Evolutionary conservation across 148 eudicot genomes (phyloP).

Genomic region (Arbutus unedo): DNA sequence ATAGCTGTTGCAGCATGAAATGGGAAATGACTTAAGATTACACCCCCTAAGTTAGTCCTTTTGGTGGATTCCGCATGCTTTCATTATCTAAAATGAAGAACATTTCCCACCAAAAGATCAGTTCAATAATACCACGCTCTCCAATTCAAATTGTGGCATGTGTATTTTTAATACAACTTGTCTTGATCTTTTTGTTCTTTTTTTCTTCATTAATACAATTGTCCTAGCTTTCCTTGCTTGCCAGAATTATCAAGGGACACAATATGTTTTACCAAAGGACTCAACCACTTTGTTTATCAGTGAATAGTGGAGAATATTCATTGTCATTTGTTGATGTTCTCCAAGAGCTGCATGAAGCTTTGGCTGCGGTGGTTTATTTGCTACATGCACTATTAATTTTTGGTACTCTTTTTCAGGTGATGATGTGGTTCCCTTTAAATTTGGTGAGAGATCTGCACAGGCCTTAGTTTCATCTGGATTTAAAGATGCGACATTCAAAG

Average conservation of each 20-base stretch:
- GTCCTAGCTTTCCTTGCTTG: neutral
- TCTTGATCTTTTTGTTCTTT: no score
- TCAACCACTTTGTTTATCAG: neutral
- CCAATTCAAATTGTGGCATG: no score
- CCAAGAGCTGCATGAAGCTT: neutral
- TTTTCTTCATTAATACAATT: neutral
- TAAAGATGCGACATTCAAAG: slow-evolving; percentile 62
- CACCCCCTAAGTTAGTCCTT: neutral
- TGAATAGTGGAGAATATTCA: neutral
- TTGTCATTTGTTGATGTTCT: neutral
- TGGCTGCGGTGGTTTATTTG: neutral
- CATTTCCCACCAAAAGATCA: no score
- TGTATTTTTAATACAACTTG: no score
- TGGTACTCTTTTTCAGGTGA: slow-evolving; percentile 49
- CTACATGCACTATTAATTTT: slow-evolving; percentile 4
- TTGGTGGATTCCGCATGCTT: neutral
- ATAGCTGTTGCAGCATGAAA: slow-evolving; percentile 1
- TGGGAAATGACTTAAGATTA: neutral
- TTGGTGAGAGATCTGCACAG: slow-evolving; percentile 73
- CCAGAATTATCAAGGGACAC: no score
- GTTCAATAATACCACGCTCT: no score
- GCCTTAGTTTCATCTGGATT: slow-evolving; percentile 60
- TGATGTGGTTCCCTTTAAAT: slow-evolving; percentile 72
- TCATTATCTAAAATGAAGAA: no score
- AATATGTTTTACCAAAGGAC: neutral